A percentile compares a stretch with the other conserved stretches of the same genome.
Evolutionary conservation across 805 yeast genomes (phyloP).

Genomic region (Pichia paraexigua): DNA sequence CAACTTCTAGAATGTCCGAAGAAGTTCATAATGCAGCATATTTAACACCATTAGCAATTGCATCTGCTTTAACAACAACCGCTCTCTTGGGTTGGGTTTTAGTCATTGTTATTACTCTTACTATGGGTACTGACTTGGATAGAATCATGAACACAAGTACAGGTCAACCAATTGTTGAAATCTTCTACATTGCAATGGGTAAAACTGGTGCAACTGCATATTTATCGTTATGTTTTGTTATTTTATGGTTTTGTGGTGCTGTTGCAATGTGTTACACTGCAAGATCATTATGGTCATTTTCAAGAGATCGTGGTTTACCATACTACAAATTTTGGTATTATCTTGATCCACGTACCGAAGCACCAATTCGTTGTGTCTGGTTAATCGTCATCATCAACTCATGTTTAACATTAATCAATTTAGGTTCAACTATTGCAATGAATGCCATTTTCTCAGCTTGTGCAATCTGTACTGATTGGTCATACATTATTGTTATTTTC

Average conservation of each 20-base stretch:
- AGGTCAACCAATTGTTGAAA: slow-evolving; percentile 48
- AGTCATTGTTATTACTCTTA: slow-evolving; percentile 38
- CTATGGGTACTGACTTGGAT: slow-evolving; percentile 35
- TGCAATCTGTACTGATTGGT: slow-evolving; percentile 41
- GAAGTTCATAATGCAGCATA: slow-evolving; percentile 47
- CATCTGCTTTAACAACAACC: slow-evolving; percentile 43
- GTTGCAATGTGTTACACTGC: slow-evolving; percentile 43
- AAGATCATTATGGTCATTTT: slow-evolving; percentile 49
- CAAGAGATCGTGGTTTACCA: slow-evolving; percentile 50
- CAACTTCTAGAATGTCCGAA: slow-evolving; percentile 48
- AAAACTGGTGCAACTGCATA: slow-evolving; percentile 45
- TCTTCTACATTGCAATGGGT: slow-evolving; percentile 43
- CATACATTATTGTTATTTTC: slow-evolving; percentile 40
- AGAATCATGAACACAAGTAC: slow-evolving; percentile 27
- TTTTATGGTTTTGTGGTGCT: slow-evolving; percentile 46
- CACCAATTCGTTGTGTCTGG: slow-evolving; percentile 40
- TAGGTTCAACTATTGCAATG: slow-evolving; percentile 38
- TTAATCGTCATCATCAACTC: slow-evolving; percentile 34
- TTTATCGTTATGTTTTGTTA: slow-evolving; percentile 40
- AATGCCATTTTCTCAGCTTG: slow-evolving; percentile 47
- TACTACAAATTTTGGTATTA: slow-evolving; percentile 35
- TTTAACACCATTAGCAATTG: slow-evolving; percentile 52
- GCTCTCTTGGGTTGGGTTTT: slow-evolving; percentile 44
- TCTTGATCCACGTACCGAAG: slow-evolving; percentile 32
- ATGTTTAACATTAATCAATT: slow-evolving; percentile 36